phyloP scores from a whole-genome alignment of 2,329 filamentous ascomycete species.

The Zymoseptoria brevis region DNA sequence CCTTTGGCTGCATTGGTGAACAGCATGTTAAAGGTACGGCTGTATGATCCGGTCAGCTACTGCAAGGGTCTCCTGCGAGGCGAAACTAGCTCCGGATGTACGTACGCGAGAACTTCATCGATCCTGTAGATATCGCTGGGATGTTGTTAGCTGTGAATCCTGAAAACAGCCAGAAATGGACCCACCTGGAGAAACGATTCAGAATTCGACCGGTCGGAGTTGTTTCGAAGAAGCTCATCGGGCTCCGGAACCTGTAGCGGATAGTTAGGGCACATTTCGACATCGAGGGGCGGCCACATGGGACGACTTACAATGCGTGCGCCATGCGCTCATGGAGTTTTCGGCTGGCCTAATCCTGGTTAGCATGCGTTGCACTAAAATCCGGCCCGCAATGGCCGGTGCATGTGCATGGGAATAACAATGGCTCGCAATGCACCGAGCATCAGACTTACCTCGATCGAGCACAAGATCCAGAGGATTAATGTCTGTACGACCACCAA shows the following conservation, averaged over 20 bases:
- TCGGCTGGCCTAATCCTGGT: conserved; percentile 61
- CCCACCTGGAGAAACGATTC: conserved; percentile 86
- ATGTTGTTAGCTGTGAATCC: conserved; percentile 3
- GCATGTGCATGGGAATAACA: conserved; percentile 11
- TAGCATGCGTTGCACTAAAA: conserved; percentile 13
- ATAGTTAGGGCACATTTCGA: conserved; percentile 2
- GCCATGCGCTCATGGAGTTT: conserved; percentile 82
- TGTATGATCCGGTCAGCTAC: conserved; percentile 27
- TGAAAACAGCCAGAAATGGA: conserved; percentile 5
- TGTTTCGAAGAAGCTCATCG: conserved; percentile 98
- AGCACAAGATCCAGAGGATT: conserved; percentile 98
- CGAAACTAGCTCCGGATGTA: conserved; percentile 19
- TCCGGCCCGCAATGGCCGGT: conserved; percentile 17
- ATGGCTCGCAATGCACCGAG: not conserved
- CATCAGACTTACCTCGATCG: conserved; percentile 68
- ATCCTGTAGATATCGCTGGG: conserved; percentile 38
- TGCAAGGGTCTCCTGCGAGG: conserved; percentile 1
- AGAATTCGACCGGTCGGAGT: conserved; percentile 93
- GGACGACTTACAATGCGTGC: conserved; percentile 11
- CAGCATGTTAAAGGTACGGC: conserved; percentile 90
- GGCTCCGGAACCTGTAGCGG: conserved; percentile 62
- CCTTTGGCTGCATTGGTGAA: conserved; percentile 44
- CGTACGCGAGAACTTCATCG: conserved; percentile 77
- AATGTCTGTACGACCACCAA: conserved; percentile 87
- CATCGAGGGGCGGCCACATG: not conserved